Base-by-base conservation (phyloP, 176 grass and related monocot genomes). In the Poa annua region DNA sequence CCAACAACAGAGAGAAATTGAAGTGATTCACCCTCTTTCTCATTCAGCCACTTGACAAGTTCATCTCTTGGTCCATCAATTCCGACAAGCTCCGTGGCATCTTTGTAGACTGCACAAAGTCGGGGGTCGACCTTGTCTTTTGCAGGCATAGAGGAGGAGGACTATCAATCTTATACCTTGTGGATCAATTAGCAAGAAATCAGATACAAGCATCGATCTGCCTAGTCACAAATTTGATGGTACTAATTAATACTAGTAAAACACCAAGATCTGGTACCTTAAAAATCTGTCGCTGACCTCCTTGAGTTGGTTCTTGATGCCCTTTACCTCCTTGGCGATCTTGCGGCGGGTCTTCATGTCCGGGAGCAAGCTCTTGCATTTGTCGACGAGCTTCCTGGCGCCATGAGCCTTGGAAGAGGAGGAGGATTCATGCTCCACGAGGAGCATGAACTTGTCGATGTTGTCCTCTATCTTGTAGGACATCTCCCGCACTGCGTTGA, bases 401-500 rank as follows among this genome's bases (percentile, higher is more conserved):
- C 20, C 52, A 56, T 38, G 49, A n/a, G 25, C n/a, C 12, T 59
- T 29, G 29, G 51, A 53, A 4, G 8, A 7, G 14, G 19, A 49
- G 50, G 50, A 32, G 20, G 3, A 11, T 9, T 48, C 9, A 14
- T 4, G 59, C 4, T 57, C 75, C n/a, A 33, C 9, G 36, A 59
- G 75, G n/a, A 61, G 5, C 74, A 76, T 75, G 32, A 35, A 75
- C 49, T 35, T 54, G 72, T 75, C 49, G 17, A 75, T 75, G 49
- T 34, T 75, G 15, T 75, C 72, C 50, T 75, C 72, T 11, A 75
- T 75, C 29, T 75, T 34, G 1, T 75, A 75, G 29, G 72, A 75
- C 26, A 75, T 17, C 49, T 75, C 72, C 4, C 72, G 47, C 49
- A 75, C 74, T 0, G 50, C 33, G 6, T 3, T 41, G 10, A 57